phyloP scores from a whole-genome alignment of 352 stramenopile species.

The Pythium scleroteichum region DNA sequence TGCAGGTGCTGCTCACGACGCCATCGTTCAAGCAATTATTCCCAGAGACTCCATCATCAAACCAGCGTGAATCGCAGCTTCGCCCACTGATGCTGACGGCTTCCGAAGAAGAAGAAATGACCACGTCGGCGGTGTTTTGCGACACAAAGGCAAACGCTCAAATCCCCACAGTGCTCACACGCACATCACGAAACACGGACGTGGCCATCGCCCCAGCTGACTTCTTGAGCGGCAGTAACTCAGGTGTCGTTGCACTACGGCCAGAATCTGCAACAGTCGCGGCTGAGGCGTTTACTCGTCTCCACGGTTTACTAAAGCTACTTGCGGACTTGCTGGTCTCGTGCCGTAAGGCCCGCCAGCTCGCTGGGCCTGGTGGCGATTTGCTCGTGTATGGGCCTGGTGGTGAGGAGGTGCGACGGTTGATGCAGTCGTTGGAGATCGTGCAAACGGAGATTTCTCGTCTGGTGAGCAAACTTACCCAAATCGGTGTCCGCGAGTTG shows the following conservation, averaged over 20 bases:
- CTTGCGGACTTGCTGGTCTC: slow-evolving; percentile 82
- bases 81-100: slow-evolving; percentile 63
- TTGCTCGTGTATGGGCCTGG: slow-evolving; percentile 84
- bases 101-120: slow-evolving; percentile 75
- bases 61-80: slow-evolving; percentile 32
- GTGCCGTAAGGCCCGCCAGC: slow-evolving; percentile 77
- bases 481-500: slow-evolving; percentile 78
- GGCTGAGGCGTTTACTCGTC: slow-evolving; percentile 72
- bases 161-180: slow-evolving; percentile 63
- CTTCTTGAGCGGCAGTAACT: slow-evolving; percentile 73
- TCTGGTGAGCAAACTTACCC: slow-evolving; percentile 77
- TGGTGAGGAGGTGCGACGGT: slow-evolving; percentile 74
- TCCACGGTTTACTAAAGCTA: slow-evolving; percentile 80
- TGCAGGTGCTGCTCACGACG: slow-evolving; percentile 77
- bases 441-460: slow-evolving; percentile 77
- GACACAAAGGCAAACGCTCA: slow-evolving; percentile 45
- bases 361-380: slow-evolving; percentile 78
- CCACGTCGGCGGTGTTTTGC: slow-evolving; percentile 67
- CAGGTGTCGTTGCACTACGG: slow-evolving; percentile 67
- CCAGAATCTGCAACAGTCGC: slow-evolving; percentile 57
- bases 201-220: slow-evolving; percentile 60
- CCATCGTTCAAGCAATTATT: slow-evolving; percentile 84
- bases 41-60: slow-evolving; percentile 38
- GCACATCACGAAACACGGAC: slow-evolving; percentile 44
- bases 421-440: slow-evolving; percentile 83